Evolutionary conservation across 441 rosid species (phyloP).

Genomic region (Gossypium trilobum): DNA sequence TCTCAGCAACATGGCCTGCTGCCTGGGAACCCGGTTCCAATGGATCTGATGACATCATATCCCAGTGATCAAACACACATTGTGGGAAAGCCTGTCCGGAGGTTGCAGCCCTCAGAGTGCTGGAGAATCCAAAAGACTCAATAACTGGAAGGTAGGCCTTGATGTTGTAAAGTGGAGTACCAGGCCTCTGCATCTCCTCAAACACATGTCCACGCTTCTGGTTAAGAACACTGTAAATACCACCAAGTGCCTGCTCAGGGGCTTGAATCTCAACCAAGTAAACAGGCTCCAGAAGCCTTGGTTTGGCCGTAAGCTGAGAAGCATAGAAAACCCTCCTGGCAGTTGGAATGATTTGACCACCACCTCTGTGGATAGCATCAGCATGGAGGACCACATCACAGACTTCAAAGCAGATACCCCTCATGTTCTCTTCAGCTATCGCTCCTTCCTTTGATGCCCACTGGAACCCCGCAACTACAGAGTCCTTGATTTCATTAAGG

Average conservation of each 20-base stretch:
- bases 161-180: constrained; percentile 4
- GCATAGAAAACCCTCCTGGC: constrained; percentile 19
- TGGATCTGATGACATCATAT: not conserved
- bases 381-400: constrained; percentile 19
- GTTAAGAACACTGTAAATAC: constrained; percentile 14
- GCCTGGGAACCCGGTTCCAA: constrained; percentile 3
- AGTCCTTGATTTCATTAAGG: constrained; percentile 20
- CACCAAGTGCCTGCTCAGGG: constrained; percentile 16
- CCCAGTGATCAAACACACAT: constrained; percentile 2
- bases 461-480: constrained; percentile 20
- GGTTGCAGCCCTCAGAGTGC: constrained; percentile 2
- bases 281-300: constrained; percentile 15
- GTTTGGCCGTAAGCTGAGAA: constrained; percentile 14
- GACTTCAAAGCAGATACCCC: constrained; percentile 18
- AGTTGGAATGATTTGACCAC: constrained; percentile 20
- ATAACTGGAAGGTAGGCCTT: not conserved
- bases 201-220: constrained; percentile 20
- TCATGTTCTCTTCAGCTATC: constrained; percentile 13
- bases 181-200: constrained; percentile 19
- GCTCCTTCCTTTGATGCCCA: constrained; percentile 22
- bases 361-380: constrained; percentile 20
- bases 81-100: constrained; percentile 7
- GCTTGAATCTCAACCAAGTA: constrained; percentile 18
- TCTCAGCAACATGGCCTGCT: not conserved
- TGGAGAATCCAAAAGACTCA: constrained; percentile 3